Evolutionary conservation across 2,329 filamentous ascomycete species (phyloP).

Genomic region (Xylaria sp.): DNA sequence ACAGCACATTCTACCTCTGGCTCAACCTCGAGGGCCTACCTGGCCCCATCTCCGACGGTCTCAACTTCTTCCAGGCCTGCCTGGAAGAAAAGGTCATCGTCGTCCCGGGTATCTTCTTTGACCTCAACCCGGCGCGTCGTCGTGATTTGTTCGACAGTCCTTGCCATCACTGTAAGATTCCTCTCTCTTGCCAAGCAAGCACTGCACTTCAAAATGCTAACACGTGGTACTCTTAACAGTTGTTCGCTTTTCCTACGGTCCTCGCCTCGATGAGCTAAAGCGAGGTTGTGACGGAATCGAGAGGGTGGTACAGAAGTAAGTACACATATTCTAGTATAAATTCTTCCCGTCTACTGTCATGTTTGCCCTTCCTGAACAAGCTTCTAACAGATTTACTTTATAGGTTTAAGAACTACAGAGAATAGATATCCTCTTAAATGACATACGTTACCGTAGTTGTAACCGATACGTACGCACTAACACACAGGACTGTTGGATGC

Average conservation of each 20-base stretch:
- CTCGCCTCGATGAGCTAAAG: conserved; percentile 80
- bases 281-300: conserved; percentile 87
- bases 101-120: conserved; percentile 97
- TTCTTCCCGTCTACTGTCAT: neutral
- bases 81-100: conserved; percentile 95
- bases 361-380: neutral
- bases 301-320: conserved; percentile 77
- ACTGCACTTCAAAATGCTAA: conserved; percentile 10
- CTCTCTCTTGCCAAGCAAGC: neutral
- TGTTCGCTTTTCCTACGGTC: conserved; percentile 85
- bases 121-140: conserved; percentile 88
- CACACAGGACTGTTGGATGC: neutral
- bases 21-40: conserved; percentile 75
- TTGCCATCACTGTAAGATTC: conserved; percentile 77
- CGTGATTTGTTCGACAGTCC: conserved; percentile 93
- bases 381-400: conserved; percentile 20
- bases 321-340: neutral
- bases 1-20: conserved; percentile 95
- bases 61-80: conserved; percentile 97
- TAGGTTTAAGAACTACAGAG: conserved; percentile 45
- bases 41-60: conserved; percentile 84
- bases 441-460: neutral
- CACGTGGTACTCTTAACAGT: conserved; percentile 50
- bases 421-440: conserved; percentile 5
- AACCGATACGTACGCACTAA: neutral